Evolutionary conservation across 2,329 filamentous ascomycete species (phyloP), one percentile per base, ranked within the genome.

Genomic region (Hymenoscyphus fructigenus): DNA sequence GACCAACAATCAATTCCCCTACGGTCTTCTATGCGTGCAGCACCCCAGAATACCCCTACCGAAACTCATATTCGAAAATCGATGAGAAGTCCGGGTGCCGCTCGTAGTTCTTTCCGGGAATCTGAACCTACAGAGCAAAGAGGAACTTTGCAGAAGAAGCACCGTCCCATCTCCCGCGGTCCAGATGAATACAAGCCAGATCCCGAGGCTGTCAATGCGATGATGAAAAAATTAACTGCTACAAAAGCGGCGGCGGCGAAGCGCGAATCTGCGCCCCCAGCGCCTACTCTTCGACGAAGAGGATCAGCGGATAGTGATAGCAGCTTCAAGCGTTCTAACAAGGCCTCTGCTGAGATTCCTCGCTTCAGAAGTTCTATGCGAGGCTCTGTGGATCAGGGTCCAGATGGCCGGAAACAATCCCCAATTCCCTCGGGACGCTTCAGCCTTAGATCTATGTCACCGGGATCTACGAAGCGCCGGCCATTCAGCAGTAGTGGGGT

Each of bases 291-390:
- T 9, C 78, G 80, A 64, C 83, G 88, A 1, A 83, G 80, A 10
- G 81, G 79, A 20, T 91, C 88, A 0, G 86, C 88, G 69, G 88
- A 85, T 32, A 92, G 89, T 72, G 88, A 91, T 56, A 96, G 91
- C 78, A 96, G 92, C 75, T 97, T 97, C 79, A 90, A 86, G 73
- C 88, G 91, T 32, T 78, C 81, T 55, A 57, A 57, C 12, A 84
- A 85, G 66, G 78, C 83, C 44, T 75, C 79, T 60, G 77, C 81
- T 55, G 77, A 82, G 44, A 82, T 82, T 0, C 84, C 87, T 61
- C 83, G 80, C 0, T 91, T 96, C 81, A 88, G 88, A 64, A 84
- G 82, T 60, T 92, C 91, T 1, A 91, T 97, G 91, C 85, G 93
- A 65, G 79, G 78, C 29, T 74, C 69, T 53, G 57, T 50, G 14